Base-by-base conservation (phyloP, 2,329 filamentous ascomycete species). In the Aspergillus sp. region DNA sequence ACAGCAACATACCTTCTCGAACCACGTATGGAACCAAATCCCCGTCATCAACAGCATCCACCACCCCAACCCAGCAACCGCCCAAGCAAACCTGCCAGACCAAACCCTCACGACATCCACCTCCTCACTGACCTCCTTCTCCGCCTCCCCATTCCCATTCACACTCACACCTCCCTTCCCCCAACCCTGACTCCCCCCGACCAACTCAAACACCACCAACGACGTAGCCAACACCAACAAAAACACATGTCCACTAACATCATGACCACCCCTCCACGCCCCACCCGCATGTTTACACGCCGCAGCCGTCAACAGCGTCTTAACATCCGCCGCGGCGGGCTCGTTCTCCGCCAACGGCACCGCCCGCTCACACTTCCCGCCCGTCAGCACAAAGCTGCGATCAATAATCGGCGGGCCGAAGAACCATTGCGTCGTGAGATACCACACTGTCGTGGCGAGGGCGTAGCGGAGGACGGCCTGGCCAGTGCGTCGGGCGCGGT, bases 1-100 rank as follows among this genome's bases (percentile, higher is more conserved):
- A 76, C 59, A 71, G 56, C 54, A 55, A 73, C 83, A 71, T 70
- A 90, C 89, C 89, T 98, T 99, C 81, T 99, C 95, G 70, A 96
- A 88, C 93, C 94, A 98, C 0, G 95, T 99, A 77, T 99, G 95
- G 72, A 99, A 99, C 82, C 94, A 99, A 41, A 96, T 93, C 2
- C 93, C 93, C 42, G 95, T 99, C 95, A 99, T 99, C 62, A 98
- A 82, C 73, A 99, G 77, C 95, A 99, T 99, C 91, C 95, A 98
- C 81, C 88, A 85, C 71, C 89, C 91, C 71, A 97, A 70, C 0
- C 77, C 87, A 17, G 90, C 84, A 25, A 97, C 86, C 0, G 72
- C 83, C 23, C 83, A 76, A 5, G 78, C 75, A 59, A 81, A 77
- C 73, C 73, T 84, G 63, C 67, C 79, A 66, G 70, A 78, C 77